Conservation (phyloP, 208 protist genomes). For the Trypanosoma lewisi region DNA sequence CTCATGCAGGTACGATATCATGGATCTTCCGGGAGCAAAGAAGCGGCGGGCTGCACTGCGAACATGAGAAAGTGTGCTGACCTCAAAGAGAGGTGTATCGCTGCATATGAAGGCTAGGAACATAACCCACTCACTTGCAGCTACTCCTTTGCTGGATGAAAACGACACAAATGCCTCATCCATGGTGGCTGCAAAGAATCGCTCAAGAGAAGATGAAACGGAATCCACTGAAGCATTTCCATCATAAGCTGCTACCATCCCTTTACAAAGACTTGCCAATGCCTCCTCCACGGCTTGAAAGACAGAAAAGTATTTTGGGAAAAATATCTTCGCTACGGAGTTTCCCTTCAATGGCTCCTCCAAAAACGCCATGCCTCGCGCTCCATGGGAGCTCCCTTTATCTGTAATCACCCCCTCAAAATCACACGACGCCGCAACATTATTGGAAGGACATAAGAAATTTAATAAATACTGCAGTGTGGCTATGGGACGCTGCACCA, state of each 20-base stretch:
- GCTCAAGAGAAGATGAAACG: slow-evolving; percentile 11
- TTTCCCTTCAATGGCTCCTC: slow-evolving; percentile 21
- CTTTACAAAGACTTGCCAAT: slow-evolving; percentile 29
- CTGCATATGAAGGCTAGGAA: slow-evolving; percentile 44
- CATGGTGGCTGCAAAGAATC: slow-evolving; percentile 22
- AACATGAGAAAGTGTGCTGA: slow-evolving; percentile 26
- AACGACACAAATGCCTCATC: slow-evolving; percentile 14
- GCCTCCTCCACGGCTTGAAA: slow-evolving; percentile 33
- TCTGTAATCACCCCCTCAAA: slow-evolving; percentile 39
- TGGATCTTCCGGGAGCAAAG: slow-evolving; percentile 19
- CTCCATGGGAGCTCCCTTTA: slow-evolving; percentile 20
- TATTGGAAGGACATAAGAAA: slow-evolving; percentile 22
- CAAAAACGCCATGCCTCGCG: slow-evolving; percentile 8
- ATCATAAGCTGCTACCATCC: neutral
- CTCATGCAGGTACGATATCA: slow-evolving; percentile 35
- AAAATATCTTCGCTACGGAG: slow-evolving; percentile 27
- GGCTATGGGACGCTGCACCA: slow-evolving; percentile 32
- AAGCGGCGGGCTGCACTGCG: slow-evolving; percentile 24
- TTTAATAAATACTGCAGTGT: slow-evolving; percentile 35
- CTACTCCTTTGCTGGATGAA: neutral
- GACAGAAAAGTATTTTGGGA: slow-evolving; percentile 40
- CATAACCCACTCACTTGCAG: slow-evolving; percentile 46
- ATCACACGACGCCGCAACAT: slow-evolving; percentile 22
- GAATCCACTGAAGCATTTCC: neutral
- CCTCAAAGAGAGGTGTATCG: slow-evolving; percentile 27